phyloP scores from a whole-genome alignment of 2,329 filamentous ascomycete genomes.

The Penicillium sp. region DNA sequence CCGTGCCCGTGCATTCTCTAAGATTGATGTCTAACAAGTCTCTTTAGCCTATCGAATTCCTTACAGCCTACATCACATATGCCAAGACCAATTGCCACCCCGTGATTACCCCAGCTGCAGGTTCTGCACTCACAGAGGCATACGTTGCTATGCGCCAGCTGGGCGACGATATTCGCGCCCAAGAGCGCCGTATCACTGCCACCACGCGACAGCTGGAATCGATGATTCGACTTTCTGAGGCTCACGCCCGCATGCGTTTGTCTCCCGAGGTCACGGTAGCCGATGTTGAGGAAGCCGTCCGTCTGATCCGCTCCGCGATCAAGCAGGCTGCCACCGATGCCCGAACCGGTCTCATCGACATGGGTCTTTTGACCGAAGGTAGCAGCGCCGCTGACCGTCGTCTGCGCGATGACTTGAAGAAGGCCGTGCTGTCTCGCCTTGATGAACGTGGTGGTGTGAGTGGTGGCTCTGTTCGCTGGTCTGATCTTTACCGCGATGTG shows the following conservation, averaged over 20 bases:
- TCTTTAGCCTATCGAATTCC: slow-evolving; percentile 81
- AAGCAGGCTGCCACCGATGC: slow-evolving; percentile 97
- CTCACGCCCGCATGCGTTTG: slow-evolving; percentile 96
- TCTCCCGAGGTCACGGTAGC: slow-evolving; percentile 69
- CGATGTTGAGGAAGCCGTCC: slow-evolving; percentile 87
- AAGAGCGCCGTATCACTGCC: slow-evolving; percentile 94
- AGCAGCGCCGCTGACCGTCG: slow-evolving; percentile 83
- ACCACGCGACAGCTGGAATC: slow-evolving; percentile 95
- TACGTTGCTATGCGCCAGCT: slow-evolving; percentile 96
- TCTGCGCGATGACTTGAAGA: slow-evolving; percentile 79
- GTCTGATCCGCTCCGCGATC: slow-evolving; percentile 87
- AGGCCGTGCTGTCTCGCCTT: slow-evolving; percentile 68
- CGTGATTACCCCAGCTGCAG: slow-evolving; percentile 73
- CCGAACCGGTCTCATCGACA: slow-evolving; percentile 88
- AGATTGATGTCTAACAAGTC: slow-evolving; percentile 15
- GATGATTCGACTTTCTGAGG: slow-evolving; percentile 96
- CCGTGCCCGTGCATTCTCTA: neutral
- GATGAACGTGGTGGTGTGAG: slow-evolving; percentile 74
- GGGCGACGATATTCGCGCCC: slow-evolving; percentile 78
- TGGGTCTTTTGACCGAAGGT: slow-evolving; percentile 93
- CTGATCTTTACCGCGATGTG: slow-evolving; percentile 73
- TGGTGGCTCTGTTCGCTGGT: slow-evolving; percentile 67
- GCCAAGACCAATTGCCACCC: slow-evolving; percentile 85
- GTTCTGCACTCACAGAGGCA: slow-evolving; percentile 76
- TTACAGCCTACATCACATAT: slow-evolving; percentile 96